These are phyloP conservation scores for Coccinonectria pachysandricola DNA, from an alignment of 2,329 filamentous ascomycete genomes.

Conservation along the genomic window DNA sequence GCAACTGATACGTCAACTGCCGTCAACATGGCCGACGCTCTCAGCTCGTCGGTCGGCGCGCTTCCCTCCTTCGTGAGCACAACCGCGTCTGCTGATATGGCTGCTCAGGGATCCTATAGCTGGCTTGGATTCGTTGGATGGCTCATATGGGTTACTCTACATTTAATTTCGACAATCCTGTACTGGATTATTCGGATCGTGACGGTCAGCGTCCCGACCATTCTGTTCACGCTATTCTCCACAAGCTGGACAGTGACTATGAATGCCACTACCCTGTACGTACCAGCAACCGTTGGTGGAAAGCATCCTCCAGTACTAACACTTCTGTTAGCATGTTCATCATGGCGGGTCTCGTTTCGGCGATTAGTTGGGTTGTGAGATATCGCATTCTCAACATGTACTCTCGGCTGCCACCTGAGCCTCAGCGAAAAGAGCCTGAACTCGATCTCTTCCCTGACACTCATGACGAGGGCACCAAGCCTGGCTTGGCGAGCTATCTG, in stretches of 20 bases:
- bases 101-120: slow-evolving; percentile 32
- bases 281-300: slow-evolving; percentile 4
- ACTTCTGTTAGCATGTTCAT: slow-evolving; percentile 56
- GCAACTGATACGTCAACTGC: slow-evolving; percentile 31
- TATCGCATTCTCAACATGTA: slow-evolving; percentile 98
- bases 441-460: slow-evolving; percentile 91
- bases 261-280: slow-evolving; percentile 93
- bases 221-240: slow-evolving; percentile 82
- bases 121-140: slow-evolving; percentile 50
- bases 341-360: slow-evolving; percentile 65
- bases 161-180: slow-evolving; percentile 45
- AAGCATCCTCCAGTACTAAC: slow-evolving; percentile 6
- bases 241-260: slow-evolving; percentile 94
- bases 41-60: slow-evolving; percentile 21
- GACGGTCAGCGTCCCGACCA: slow-evolving; percentile 80
- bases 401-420: slow-evolving; percentile 82
- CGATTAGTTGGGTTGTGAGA: slow-evolving; percentile 82
- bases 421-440: slow-evolving; percentile 90
- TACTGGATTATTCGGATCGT: slow-evolving; percentile 79
- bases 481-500: slow-evolving; percentile 87
- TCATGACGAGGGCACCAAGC: slow-evolving; percentile 81
- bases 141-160: slow-evolving; percentile 44
- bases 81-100: slow-evolving; percentile 21
- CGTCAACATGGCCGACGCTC: slow-evolving; percentile 21
- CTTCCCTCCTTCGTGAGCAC: slow-evolving; percentile 29